Percentiles rank a stretch among this genome's conserved stretches.
These are phyloP conservation scores for Iris macrosiphon DNA, from an alignment of 106 monocot genomes.

Conservation along the genomic window DNA sequence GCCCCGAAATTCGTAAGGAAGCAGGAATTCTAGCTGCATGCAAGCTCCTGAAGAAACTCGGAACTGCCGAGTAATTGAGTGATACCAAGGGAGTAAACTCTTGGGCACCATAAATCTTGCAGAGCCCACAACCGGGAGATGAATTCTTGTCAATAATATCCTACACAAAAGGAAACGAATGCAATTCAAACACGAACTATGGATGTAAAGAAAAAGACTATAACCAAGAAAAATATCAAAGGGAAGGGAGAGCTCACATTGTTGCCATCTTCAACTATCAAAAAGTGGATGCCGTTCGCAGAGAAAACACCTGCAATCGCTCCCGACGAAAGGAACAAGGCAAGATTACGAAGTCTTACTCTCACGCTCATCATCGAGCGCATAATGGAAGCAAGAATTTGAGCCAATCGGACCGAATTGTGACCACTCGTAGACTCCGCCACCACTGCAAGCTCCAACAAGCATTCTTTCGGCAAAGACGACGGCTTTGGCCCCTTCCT, in stretches of 20 bases:
- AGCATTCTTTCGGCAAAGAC: not conserved
- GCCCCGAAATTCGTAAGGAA: constrained; percentile 16
- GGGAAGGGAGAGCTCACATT: constrained; percentile 43
- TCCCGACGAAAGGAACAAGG: constrained; percentile 24
- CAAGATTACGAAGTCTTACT: constrained; percentile 16
- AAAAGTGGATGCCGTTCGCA: constrained; percentile 46
- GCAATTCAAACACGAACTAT: not conserved
- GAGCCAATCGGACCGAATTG: constrained; percentile 11
- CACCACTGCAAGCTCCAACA: constrained; percentile 19
- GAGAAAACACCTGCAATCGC: constrained; percentile 29
- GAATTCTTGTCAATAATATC: constrained; percentile 8
- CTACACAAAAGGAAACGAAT: constrained; percentile 18
- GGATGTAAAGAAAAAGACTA: too few relatives aligned
- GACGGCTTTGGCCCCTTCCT: constrained; percentile 25
- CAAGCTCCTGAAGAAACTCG: constrained; percentile 60
- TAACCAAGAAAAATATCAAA: too few relatives aligned
- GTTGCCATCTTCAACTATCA: constrained; percentile 25
- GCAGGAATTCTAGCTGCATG: constrained; percentile 24
- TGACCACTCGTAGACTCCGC: constrained; percentile 15
- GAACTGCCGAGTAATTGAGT: constrained; percentile 53
- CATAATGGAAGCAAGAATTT: constrained; percentile 34
- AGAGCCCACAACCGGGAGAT: constrained; percentile 28
- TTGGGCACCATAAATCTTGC: constrained; percentile 37
- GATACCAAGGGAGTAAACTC: constrained; percentile 37
- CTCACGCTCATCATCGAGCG: constrained; percentile 28